These are phyloP conservation scores for Leccinum subrobustum DNA, from an alignment of 1,284 basidiomycete species.

Conservation along the genomic window DNA sequence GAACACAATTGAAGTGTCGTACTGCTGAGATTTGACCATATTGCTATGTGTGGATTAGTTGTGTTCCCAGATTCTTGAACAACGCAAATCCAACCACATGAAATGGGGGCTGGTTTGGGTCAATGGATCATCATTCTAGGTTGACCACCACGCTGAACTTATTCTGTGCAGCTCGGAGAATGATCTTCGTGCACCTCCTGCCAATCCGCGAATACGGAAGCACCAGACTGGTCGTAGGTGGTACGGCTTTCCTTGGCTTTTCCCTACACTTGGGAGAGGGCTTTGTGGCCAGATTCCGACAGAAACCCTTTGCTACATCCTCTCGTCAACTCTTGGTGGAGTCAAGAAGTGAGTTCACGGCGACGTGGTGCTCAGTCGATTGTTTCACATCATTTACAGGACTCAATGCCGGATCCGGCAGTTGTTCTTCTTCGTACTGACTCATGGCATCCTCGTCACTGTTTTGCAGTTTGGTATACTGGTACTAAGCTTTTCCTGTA, in stretches of 20 bases:
- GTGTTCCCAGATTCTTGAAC: background rate
- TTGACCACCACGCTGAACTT: background rate
- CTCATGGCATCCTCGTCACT: constrained; percentile 15
- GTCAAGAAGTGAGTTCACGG: constrained; percentile 5
- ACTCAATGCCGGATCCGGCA: constrained; percentile 5
- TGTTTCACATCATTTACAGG: background rate
- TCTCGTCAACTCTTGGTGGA: constrained; percentile 7
- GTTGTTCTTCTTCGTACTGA: constrained; percentile 12
- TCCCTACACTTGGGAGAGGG: constrained; percentile 2
- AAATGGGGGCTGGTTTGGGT: constrained; percentile 10
- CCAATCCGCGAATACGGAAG: background rate
- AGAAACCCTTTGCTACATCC: constrained; percentile 9
- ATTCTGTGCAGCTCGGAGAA: background rate
- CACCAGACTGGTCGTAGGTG: background rate
- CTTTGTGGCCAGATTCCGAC: constrained; percentile 7
- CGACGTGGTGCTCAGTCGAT: background rate
- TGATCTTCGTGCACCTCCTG: background rate
- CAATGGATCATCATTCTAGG: background rate
- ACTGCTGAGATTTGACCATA: background rate
- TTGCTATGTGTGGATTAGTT: constrained; percentile 4
- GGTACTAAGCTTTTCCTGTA: background rate
- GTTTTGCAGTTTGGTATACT: constrained; percentile 6
- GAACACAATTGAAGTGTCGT: background rate
- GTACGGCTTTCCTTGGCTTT: background rate
- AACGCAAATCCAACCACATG: background rate